A percentile compares a stretch with the other conserved stretches of the same genome.
Conservation (phyloP, 1,284 basidiomycete genomes). For the Puccinia coronata region DNA sequence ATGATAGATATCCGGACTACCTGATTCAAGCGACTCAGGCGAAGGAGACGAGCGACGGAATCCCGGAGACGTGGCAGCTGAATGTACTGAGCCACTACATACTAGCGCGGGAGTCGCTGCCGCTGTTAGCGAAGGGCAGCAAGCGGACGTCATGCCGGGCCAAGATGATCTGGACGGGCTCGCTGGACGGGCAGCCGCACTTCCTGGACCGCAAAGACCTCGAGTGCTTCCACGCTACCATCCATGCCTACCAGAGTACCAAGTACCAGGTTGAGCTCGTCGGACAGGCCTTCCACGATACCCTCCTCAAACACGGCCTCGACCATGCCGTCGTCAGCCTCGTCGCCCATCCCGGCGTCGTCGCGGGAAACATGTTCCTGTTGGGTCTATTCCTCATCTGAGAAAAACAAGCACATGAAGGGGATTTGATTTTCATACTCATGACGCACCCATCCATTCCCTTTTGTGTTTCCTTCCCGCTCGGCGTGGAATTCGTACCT, state of each 20-base stretch:
- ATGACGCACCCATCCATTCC: too few relatives aligned
- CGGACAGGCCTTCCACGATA: slow-evolving; percentile 56
- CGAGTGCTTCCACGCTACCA: slow-evolving; percentile 55
- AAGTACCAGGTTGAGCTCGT: slow-evolving; percentile 59
- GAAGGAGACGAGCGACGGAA: slow-evolving; percentile 23
- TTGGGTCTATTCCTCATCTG: not conserved
- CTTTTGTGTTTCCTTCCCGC: too few relatives aligned
- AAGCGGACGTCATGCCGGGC: slow-evolving; percentile 50
- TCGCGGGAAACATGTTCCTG: slow-evolving; percentile 58
- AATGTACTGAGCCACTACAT: slow-evolving; percentile 48
- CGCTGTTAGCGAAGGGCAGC: slow-evolving; percentile 16
- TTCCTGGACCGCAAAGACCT: slow-evolving; percentile 57
- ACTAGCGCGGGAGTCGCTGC: slow-evolving; percentile 22
- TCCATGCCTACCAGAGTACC: slow-evolving; percentile 57
- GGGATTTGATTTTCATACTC: too few relatives aligned
- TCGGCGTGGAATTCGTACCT: too few relatives aligned
- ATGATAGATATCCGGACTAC: slow-evolving; percentile 48
- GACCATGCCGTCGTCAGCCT: slow-evolving; percentile 50
- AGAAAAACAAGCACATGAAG: not conserved
- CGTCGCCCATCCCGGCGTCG: slow-evolving; percentile 58
- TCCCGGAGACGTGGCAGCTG: slow-evolving; percentile 45
- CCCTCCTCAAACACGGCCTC: slow-evolving; percentile 46
- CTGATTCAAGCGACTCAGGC: slow-evolving; percentile 21
- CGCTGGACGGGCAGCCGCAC: slow-evolving; percentile 56
- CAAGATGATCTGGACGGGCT: slow-evolving; percentile 59